These are phyloP conservation scores for Anisodus tanguticus DNA, from an alignment of 257 asterid species.

Conservation along the genomic window DNA sequence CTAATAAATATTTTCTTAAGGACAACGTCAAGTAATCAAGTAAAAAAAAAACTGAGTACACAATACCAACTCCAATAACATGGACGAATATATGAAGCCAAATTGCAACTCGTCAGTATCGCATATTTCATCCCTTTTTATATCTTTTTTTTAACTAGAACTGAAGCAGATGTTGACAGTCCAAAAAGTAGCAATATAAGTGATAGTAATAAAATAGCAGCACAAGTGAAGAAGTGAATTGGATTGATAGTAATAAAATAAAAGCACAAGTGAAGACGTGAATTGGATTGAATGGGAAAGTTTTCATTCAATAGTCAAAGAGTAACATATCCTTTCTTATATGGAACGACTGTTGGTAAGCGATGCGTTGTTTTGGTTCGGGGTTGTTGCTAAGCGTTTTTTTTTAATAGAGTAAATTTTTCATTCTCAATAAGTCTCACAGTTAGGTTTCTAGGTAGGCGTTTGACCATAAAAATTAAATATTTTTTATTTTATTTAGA, in stretches of 20 bases:
- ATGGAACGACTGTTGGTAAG: no score
- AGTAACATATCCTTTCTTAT: no score
- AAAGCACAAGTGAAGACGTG: background rate
- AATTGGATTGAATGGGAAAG: conserved; percentile 14
- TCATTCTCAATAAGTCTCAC: no score
- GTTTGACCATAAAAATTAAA: no score
- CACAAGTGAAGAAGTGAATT: background rate
- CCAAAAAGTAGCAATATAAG: background rate
- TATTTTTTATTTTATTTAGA: no score
- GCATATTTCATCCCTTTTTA: background rate
- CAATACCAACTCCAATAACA: background rate
- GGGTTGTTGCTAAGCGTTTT: no score
- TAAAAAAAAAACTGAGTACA: background rate
- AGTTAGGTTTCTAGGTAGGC: background rate
- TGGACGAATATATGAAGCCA: background rate
- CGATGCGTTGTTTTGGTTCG: no score
- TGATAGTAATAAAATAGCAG: background rate
- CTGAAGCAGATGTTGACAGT: background rate
- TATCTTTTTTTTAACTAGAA: background rate
- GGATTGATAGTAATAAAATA: no score
- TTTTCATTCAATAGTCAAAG: background rate
- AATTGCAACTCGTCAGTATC: background rate
- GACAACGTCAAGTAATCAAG: no score
- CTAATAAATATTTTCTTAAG: no score
- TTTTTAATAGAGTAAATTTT: no score